A percentile compares a stretch with the other conserved stretches of the same genome.
Evolutionary conservation across 2,329 filamentous ascomycete genomes (phyloP).

Genomic region (Phyllosticta capitalensis): DNA sequence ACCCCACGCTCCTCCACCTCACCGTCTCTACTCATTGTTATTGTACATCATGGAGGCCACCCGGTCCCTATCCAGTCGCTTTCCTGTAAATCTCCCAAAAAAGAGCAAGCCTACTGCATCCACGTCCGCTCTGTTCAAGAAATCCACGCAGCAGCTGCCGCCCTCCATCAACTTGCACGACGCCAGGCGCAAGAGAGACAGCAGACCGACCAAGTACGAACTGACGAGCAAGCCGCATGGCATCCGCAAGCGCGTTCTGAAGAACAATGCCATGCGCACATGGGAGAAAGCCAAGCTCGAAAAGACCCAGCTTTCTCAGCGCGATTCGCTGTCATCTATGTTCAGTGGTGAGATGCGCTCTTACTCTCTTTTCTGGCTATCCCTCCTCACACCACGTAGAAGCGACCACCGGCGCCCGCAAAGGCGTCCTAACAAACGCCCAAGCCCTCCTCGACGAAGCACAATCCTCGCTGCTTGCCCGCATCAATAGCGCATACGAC

Average conservation of each 20-base stretch:
- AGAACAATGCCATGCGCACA: neutral
- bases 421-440: slow-evolving; percentile 16
- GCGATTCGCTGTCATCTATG: slow-evolving; percentile 19
- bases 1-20: neutral
- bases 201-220: neutral
- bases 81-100: neutral
- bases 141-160: neutral
- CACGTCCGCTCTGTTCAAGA: neutral
- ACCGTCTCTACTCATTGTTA: too few species aligned
- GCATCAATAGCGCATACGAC: slow-evolving; percentile 6
- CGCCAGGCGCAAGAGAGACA: neutral
- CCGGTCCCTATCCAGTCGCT: neutral
- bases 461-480: slow-evolving; percentile 14
- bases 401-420: slow-evolving; percentile 19
- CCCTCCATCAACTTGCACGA: neutral
- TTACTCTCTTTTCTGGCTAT: neutral
- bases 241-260: neutral
- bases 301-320: slow-evolving; percentile 11
- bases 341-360: slow-evolving; percentile 20
- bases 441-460: slow-evolving; percentile 13
- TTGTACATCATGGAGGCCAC: neutral
- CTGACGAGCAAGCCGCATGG: slow-evolving; percentile 3
- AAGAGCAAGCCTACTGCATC: neutral
- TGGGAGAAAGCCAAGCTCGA: slow-evolving; percentile 12
- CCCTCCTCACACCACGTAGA: slow-evolving; percentile 15